A percentile compares a stretch with the other conserved stretches of the same genome.
Evolutionary conservation across 1,284 basidiomycete genomes (phyloP).

Genomic region (Cutaneotrichosporon cavernicola): DNA sequence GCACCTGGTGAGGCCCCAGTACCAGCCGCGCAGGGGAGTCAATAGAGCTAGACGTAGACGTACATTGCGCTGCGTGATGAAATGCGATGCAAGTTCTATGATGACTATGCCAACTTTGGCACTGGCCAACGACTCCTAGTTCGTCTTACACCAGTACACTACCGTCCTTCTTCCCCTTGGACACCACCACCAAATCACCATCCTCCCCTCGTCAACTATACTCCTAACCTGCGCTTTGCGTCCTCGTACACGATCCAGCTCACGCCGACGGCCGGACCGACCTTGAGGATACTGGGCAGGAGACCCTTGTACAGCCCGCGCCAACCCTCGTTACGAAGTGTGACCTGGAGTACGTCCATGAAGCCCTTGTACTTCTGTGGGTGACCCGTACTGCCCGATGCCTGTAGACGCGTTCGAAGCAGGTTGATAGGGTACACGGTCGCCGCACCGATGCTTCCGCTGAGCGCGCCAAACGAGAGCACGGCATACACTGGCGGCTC

Average conservation of each 20-base stretch:
- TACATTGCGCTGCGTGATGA: not conserved
- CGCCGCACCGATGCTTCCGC: constrained; percentile 86
- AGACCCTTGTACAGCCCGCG: constrained; percentile 92
- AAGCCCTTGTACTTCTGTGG: constrained; percentile 85
- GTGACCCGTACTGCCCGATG: constrained; percentile 89
- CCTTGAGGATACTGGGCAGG: constrained; percentile 88
- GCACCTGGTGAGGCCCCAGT: not conserved
- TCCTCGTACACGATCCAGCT: constrained; percentile 73
- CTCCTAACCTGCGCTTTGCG: constrained; percentile 45
- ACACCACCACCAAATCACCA: not conserved
- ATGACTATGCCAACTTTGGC: constrained; percentile 15
- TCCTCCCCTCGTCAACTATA: constrained; percentile 16
- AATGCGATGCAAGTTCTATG: constrained; percentile 22
- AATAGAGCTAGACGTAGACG: not conserved
- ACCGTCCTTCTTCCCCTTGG: not conserved
- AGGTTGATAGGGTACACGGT: constrained; percentile 91
- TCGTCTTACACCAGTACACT: not conserved
- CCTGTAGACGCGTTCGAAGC: constrained; percentile 90
- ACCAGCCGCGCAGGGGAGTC: not conserved
- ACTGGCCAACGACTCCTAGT: not conserved
- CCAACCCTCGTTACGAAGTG: constrained; percentile 83
- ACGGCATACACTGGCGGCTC: constrained; percentile 80
- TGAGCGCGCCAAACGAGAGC: constrained; percentile 82
- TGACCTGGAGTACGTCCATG: constrained; percentile 77
- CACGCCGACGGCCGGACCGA: constrained; percentile 90